phyloP scores from a whole-genome alignment of 2,329 filamentous ascomycete genomes.

The Lachnellula cervina region DNA sequence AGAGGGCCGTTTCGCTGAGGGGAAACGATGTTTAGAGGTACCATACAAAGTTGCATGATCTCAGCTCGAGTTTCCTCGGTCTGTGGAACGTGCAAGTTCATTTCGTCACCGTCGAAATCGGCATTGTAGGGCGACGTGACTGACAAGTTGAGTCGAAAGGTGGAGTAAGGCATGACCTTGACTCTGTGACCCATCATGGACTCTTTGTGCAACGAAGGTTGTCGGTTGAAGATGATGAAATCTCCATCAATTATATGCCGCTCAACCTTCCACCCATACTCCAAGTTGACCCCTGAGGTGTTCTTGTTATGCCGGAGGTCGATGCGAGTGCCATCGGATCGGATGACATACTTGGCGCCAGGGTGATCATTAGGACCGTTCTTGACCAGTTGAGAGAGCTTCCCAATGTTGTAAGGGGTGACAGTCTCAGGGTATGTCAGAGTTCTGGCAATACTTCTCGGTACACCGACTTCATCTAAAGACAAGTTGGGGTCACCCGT shows the following conservation, averaged over 20 bases:
- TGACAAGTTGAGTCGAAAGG: constrained; percentile 95
- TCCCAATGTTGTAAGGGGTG: constrained; percentile 78
- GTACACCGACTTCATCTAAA: constrained; percentile 91
- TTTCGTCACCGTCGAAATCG: constrained; percentile 98
- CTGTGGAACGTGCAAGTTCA: constrained; percentile 97
- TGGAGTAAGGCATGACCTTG: constrained; percentile 91
- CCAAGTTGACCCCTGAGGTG: constrained; percentile 65
- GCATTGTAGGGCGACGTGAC: constrained; percentile 98
- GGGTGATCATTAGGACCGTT: constrained; percentile 79
- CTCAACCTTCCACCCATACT: constrained; percentile 71
- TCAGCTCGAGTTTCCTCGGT: constrained; percentile 95
- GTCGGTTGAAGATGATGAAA: constrained; percentile 94
- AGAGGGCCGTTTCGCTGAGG: constrained; percentile 93
- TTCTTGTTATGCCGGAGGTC: constrained; percentile 91
- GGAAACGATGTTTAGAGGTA: constrained; percentile 97
- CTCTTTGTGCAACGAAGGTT: constrained; percentile 95
- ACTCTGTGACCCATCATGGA: constrained; percentile 96
- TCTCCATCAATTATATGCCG: constrained; percentile 93
- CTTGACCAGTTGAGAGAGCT: constrained; percentile 66
- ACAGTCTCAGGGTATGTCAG: constrained; percentile 92
- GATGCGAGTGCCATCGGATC: constrained; percentile 70
- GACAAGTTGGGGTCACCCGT: constrained; percentile 92
- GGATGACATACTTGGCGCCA: constrained; percentile 76
- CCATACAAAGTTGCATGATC: constrained; percentile 97
- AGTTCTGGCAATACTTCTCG: constrained; percentile 90